Conservation (phyloP, 805 yeast genomes). For the Candida stauntonica region DNA sequence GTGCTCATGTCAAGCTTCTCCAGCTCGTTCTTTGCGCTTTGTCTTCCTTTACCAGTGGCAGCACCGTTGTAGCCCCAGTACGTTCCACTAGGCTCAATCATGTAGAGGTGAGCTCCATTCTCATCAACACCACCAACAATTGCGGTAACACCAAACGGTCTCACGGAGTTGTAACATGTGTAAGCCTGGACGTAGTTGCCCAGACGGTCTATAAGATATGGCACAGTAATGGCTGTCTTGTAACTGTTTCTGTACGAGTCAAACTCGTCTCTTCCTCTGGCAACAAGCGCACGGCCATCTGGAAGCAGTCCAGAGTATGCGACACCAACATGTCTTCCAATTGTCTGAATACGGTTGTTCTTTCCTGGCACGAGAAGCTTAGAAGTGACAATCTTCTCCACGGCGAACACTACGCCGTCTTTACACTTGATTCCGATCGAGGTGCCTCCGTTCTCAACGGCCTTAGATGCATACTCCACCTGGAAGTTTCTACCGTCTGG, state of each 20-base stretch:
- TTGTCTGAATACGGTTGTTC: slow-evolving; percentile 86
- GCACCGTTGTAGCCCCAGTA: slow-evolving; percentile 98
- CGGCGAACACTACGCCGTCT: slow-evolving; percentile 96
- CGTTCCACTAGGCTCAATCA: slow-evolving; percentile 96
- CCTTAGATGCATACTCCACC: slow-evolving; percentile 96
- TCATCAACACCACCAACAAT: slow-evolving; percentile 92
- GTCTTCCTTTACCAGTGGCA: slow-evolving; percentile 98
- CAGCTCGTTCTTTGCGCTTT: slow-evolving; percentile 93
- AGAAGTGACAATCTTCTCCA: slow-evolving; percentile 86
- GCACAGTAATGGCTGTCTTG: slow-evolving; percentile 71
- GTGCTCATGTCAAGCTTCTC: slow-evolving; percentile 76
- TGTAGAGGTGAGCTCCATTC: slow-evolving; percentile 86
- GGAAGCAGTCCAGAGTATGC: slow-evolving; percentile 94
- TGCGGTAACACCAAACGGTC: slow-evolving; percentile 94
- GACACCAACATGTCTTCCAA: slow-evolving; percentile 91
- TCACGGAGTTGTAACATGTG: slow-evolving; percentile 92
- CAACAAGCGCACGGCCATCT: slow-evolving; percentile 92
- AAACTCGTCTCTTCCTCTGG: slow-evolving; percentile 90
- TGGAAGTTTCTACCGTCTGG: slow-evolving; percentile 92
- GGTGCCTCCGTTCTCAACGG: slow-evolving; percentile 96
- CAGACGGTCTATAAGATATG: slow-evolving; percentile 79
- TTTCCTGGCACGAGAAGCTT: slow-evolving; percentile 85
- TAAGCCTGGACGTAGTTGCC: slow-evolving; percentile 93
- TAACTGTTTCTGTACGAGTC: slow-evolving; percentile 70
- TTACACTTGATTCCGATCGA: slow-evolving; percentile 87